These are phyloP conservation scores for Dorcoceras hygrometricum DNA, from an alignment of 257 asterid species.

Conservation along the genomic window DNA sequence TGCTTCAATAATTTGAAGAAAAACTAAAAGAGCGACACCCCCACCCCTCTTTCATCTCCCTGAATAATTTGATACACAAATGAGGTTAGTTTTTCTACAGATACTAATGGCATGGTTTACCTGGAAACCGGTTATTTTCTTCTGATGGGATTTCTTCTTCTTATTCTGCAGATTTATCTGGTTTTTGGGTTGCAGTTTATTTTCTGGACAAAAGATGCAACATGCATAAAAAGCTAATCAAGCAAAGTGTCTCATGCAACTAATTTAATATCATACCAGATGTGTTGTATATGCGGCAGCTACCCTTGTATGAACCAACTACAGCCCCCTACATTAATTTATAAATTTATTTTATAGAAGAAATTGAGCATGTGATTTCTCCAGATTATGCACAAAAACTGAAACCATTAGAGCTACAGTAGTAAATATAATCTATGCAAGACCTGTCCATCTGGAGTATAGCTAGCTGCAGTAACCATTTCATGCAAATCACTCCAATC, in stretches of 20 bases:
- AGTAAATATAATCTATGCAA: slow-evolving; percentile 27
- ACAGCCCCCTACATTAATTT: slow-evolving; percentile 68
- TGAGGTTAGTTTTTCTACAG: not conserved
- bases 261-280: slow-evolving; percentile 49
- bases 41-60: not conserved
- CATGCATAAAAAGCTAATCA: slow-evolving; percentile 19
- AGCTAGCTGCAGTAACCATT: slow-evolving; percentile 99
- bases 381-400: slow-evolving; percentile 22
- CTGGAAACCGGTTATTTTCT: slow-evolving; percentile 99
- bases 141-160: slow-evolving; percentile 89
- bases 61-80: not conserved
- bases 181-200: slow-evolving; percentile 70
- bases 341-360: slow-evolving; percentile 21
- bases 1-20: not conserved
- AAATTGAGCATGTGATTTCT: slow-evolving; percentile 17
- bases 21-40: not conserved
- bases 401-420: slow-evolving; percentile 14
- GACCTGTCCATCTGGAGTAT: slow-evolving; percentile 99
- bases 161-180: slow-evolving; percentile 86
- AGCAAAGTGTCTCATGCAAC: slow-evolving; percentile 17
- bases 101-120: slow-evolving; percentile 35
- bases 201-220: slow-evolving; percentile 44
- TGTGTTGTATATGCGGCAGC: slow-evolving; percentile 76
- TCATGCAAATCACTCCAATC: slow-evolving; percentile 98
- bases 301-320: slow-evolving; percentile 98